Percentiles rank a stretch among this genome's conserved stretches.
These are phyloP conservation scores for Cenococcum geophilum DNA, from an alignment of 495 filamentous ascomycete species.

Conservation along the genomic window DNA sequence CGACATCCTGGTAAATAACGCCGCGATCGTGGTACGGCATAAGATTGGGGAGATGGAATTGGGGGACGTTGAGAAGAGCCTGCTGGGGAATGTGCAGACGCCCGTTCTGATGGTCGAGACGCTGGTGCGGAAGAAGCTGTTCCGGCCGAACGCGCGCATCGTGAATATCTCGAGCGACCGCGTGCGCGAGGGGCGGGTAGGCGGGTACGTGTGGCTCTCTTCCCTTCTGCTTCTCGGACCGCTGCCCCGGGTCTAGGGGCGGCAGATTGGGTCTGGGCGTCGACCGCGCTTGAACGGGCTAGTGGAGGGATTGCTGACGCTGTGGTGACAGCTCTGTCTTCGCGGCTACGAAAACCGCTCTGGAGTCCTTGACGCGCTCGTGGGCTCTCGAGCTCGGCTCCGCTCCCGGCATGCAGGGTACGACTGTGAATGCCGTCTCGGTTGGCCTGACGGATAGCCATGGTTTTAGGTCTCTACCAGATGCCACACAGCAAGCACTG, in stretches of 20 bases:
- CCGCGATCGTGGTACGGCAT: conserved; percentile 7
- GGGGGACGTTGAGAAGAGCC: conserved; percentile 13
- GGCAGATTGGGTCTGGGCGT: too few species aligned
- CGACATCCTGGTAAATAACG: conserved; percentile 29
- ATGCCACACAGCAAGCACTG: conserved; percentile 14
- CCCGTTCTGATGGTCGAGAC: conserved; percentile 26
- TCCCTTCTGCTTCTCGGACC: neutral
- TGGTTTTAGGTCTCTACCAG: conserved; percentile 16
- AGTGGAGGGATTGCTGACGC: neutral
- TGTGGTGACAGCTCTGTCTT: conserved; percentile 7
- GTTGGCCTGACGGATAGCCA: conserved; percentile 29
- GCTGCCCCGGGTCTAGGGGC: conserved; percentile 7
- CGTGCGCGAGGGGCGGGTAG: conserved; percentile 9
- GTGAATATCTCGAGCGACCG: conserved; percentile 23
- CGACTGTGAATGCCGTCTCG: conserved; percentile 25
- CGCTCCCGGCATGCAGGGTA: conserved; percentile 18
- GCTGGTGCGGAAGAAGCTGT: conserved; percentile 19
- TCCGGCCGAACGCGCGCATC: conserved; percentile 18
- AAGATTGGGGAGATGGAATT: conserved; percentile 17
- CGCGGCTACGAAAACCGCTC: conserved; percentile 21
- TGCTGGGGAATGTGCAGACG: conserved; percentile 26
- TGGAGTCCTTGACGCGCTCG: conserved; percentile 15
- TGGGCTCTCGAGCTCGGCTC: conserved; percentile 21
- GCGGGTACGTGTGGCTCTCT: neutral
- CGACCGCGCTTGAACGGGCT: too few species aligned